These are phyloP conservation scores for Closterium sp. DNA, from an alignment of 139 green algal species.

Conservation along the genomic window DNA sequence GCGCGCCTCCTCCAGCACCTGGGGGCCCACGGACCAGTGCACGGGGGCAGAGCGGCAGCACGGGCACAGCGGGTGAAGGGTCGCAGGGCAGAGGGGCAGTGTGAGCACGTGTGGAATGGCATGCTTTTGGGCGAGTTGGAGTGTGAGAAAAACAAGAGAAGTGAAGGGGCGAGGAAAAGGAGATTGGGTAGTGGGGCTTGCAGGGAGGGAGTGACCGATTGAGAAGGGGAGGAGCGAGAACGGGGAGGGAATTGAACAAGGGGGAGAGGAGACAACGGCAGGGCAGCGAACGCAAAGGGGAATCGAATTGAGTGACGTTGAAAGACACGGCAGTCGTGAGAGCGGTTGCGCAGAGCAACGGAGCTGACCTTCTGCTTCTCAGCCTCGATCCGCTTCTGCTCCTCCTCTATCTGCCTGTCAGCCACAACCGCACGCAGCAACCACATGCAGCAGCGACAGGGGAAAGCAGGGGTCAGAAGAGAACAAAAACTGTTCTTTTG, in stretches of 20 bases:
- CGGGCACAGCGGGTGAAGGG: background rate
- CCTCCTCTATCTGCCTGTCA: constrained; percentile 5
- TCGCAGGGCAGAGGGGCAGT: background rate
- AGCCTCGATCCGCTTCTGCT: background rate
- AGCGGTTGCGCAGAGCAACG: background rate
- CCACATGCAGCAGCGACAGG: background rate
- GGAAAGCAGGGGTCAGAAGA: background rate
- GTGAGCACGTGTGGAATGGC: background rate
- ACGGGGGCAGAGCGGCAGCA: too few species aligned
- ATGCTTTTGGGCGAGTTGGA: background rate
- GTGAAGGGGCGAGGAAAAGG: background rate
- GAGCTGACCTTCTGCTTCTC: constrained; percentile 4
- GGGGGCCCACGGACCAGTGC: background rate
- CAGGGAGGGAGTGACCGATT: too few species aligned
- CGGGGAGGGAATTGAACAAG: too few species aligned
- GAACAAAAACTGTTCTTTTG: background rate
- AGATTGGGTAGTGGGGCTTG: background rate
- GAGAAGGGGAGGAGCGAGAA: too few species aligned
- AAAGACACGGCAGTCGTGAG: background rate
- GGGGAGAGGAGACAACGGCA: background rate
- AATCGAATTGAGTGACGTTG: background rate
- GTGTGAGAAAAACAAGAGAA: background rate
- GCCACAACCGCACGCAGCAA: background rate
- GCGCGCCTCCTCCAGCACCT: constrained; percentile 34
- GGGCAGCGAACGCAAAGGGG: background rate